These are phyloP conservation scores for Teratosphaeria zuluensis DNA, from an alignment of 2,329 filamentous ascomycete species.

Conservation along the genomic window DNA sequence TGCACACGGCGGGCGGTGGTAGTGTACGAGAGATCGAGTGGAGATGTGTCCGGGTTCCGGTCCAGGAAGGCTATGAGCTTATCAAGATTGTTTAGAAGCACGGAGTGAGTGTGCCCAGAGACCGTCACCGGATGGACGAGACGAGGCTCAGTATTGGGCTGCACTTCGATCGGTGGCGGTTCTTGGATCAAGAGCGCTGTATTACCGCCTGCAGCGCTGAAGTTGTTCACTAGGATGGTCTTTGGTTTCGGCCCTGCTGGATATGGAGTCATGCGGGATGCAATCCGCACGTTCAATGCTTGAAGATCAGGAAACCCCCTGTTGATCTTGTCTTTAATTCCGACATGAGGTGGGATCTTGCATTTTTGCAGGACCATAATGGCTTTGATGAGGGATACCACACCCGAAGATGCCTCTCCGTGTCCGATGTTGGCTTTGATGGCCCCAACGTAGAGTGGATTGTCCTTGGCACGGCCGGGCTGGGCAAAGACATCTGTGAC, in stretches of 20 bases:
- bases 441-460: constrained; percentile 15
- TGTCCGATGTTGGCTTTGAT: constrained; percentile 24
- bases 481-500: constrained; percentile 15
- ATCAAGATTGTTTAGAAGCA: background rate
- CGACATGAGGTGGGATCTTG: constrained; percentile 55
- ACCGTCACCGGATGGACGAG: constrained; percentile 50
- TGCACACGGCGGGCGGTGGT: too few relatives aligned
- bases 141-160: constrained; percentile 40
- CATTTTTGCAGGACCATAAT: constrained; percentile 56
- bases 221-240: constrained; percentile 52
- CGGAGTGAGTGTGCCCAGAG: constrained; percentile 18
- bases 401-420: constrained; percentile 20
- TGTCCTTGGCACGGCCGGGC: constrained; percentile 2
- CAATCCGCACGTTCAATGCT: constrained; percentile 50
- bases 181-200: constrained; percentile 59
- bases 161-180: constrained; percentile 32
- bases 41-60: too few relatives aligned
- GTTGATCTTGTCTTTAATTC: constrained; percentile 58
- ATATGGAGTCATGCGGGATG: constrained; percentile 40
- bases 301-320: constrained; percentile 50
- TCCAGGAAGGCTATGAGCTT: too few relatives aligned
- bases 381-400: constrained; percentile 55
- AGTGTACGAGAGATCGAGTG: too few relatives aligned
- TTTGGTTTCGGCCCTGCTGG: constrained; percentile 22
- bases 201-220: constrained; percentile 62